phyloP scores from a whole-genome alignment of 805 yeast species.

The Teunomyces pallodes region DNA sequence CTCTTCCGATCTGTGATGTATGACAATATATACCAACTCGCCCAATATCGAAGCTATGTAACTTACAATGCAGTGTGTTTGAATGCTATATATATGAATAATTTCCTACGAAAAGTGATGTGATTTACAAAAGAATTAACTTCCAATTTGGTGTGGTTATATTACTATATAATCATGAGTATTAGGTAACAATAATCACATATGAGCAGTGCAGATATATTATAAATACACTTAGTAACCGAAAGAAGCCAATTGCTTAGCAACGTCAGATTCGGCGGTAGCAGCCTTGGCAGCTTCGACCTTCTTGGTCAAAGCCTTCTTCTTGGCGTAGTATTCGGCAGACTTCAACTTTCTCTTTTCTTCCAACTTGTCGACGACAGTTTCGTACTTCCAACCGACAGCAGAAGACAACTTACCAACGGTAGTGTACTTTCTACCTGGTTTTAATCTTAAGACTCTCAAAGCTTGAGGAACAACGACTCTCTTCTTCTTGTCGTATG shows the following conservation, averaged over 20 bases:
- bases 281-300: constrained; percentile 80
- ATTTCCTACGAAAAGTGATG: too few relatives aligned
- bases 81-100: too few relatives aligned
- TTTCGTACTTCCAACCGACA: constrained; percentile 99
- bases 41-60: too few relatives aligned
- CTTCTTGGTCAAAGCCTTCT: constrained; percentile 95
- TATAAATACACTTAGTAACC: constrained; percentile 71
- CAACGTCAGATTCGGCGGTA: constrained; percentile 85
- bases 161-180: constrained; percentile 4
- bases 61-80: too few relatives aligned
- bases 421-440: constrained; percentile 99
- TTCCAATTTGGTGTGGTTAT: constrained; percentile 3
- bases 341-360: constrained; percentile 99
- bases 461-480: constrained; percentile 99
- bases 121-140: too few relatives aligned
- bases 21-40: too few relatives aligned
- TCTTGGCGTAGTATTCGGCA: constrained; percentile 98
- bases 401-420: constrained; percentile 94
- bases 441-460: constrained; percentile 98
- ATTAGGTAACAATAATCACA: constrained; percentile 2
- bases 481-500: constrained; percentile 99
- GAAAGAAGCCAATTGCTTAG: constrained; percentile 90
- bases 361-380: constrained; percentile 94
- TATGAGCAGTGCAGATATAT: neutral
- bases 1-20: too few relatives aligned